A percentile compares a stretch with the other conserved stretches of the same genome.
These are phyloP conservation scores for Pilatotrama ljubarskyi DNA, from an alignment of 768 basidiomycete genomes.

Conservation along the genomic window DNA sequence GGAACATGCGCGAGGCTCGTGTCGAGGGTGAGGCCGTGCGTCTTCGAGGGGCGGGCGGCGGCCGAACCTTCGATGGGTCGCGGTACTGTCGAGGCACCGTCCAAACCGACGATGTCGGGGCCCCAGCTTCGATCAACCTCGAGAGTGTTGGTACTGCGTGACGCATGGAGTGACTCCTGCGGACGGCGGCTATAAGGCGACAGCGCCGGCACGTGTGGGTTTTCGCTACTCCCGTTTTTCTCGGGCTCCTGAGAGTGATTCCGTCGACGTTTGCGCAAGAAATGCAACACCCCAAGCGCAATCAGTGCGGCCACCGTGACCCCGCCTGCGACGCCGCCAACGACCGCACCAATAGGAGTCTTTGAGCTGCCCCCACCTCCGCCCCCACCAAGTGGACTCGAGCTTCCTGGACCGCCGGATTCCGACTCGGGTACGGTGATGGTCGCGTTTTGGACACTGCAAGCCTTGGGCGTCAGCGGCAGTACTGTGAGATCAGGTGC, in stretches of 20 bases:
- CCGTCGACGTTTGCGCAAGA: neutral
- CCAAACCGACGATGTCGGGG: neutral
- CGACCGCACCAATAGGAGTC: slow-evolving; percentile 2
- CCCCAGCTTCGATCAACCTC: neutral
- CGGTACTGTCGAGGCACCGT: neutral
- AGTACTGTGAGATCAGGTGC: neutral
- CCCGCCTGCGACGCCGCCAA: slow-evolving; percentile 14
- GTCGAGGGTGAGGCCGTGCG: slow-evolving; percentile 3
- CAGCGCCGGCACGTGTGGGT: slow-evolving; percentile 2
- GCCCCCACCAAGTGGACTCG: neutral
- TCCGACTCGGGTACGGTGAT: neutral
- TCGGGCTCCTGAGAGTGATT: neutral
- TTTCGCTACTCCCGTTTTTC: neutral
- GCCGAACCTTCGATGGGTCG: neutral
- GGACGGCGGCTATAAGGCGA: neutral
- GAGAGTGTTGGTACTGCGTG: neutral
- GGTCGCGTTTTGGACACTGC: slow-evolving; percentile 1
- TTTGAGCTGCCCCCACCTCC: neutral
- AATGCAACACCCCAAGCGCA: neutral
- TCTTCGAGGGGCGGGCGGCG: neutral
- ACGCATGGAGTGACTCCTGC: neutral
- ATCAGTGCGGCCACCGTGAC: neutral
- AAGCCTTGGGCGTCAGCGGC: neutral
- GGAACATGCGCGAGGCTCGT: neutral
- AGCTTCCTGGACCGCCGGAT: neutral